phyloP scores from a whole-genome alignment of 306 rosid species.

The Quercus engelmannii region DNA sequence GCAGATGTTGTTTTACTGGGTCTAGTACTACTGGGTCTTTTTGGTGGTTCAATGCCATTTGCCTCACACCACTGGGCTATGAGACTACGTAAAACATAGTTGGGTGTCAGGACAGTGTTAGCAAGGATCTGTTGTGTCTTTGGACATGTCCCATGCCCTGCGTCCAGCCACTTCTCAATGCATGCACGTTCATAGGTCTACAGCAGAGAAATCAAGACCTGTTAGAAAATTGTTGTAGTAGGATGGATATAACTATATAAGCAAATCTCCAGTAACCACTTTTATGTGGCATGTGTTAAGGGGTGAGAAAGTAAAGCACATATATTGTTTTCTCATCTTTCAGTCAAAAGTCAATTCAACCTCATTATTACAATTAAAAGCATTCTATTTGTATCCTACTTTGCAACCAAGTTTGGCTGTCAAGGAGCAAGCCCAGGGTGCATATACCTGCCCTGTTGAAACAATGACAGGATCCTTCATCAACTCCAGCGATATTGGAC shows the following conservation, averaged over 20 bases:
- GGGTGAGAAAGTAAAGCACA: constrained; percentile 9
- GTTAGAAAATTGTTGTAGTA: constrained; percentile 14
- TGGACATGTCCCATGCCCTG: constrained; percentile 87
- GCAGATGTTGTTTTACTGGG: constrained; percentile 62
- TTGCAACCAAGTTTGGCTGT: constrained; percentile 8
- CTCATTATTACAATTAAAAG: neutral
- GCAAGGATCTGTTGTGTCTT: constrained; percentile 84
- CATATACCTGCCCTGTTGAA: constrained; percentile 95
- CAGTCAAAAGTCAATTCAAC: constrained; percentile 7
- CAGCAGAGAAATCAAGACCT: constrained; percentile 33
- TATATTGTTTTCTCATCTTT: constrained; percentile 1
- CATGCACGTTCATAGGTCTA: constrained; percentile 96
- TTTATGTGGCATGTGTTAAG: constrained; percentile 6
- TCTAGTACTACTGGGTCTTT: constrained; percentile 63
- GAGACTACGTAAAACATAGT: constrained; percentile 87
- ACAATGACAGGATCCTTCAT: constrained; percentile 98
- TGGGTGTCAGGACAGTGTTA: constrained; percentile 80
- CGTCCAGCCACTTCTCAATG: constrained; percentile 93
- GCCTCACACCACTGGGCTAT: constrained; percentile 98
- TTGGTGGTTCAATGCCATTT: constrained; percentile 91
- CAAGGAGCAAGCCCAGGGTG: constrained; percentile 17
- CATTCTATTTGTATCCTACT: constrained; percentile 14
- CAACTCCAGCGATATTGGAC: constrained; percentile 94
- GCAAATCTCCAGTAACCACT: constrained; percentile 6
- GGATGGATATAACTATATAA: constrained; percentile 16